Base-by-base conservation (phyloP, 1,284 basidiomycete genomes). In the Caloboletus firmus region DNA sequence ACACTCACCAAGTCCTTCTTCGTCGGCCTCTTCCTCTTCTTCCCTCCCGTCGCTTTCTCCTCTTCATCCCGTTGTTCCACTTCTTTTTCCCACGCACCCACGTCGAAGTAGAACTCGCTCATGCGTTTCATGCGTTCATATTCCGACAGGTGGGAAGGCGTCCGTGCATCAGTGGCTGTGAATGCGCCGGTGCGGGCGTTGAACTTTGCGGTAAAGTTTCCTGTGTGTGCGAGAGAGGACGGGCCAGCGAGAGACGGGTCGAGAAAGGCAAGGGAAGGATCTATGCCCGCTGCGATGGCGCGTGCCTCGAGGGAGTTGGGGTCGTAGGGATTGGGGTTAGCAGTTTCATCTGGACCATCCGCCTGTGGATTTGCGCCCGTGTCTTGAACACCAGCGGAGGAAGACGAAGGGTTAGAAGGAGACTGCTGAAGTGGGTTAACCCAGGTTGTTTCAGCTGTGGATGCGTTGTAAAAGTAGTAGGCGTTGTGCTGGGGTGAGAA, bases 71-170 rank as follows among this genome's bases (percentile, higher is more conserved):
- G 77, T 56, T 76, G 67, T 43, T 82, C 87, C 13, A 87, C 78
- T 45, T 93, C 82, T 55, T 79, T 64, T 72, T 94, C 89, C 91
- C 91, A 95, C 46, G 80, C 83, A 15, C 82, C 81, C 30, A 92
- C 86, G 65, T 95, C 93, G 63, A 95, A 95, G 72, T 92, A 95
- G 59, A 91, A 89, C 65, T 85, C 83, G 73, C 86, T 91, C 87
- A 94, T 94, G 49, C 93, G 79, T 68, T 90, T 89, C 64, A 85
- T 84, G 20, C 91, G 80, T 62, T 92, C 91, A 61, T 84, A 91
- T 70, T 95, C 93, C 35, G 85, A 88, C 45, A 95, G 69, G 68
- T 93, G 90, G 2, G 82, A 76, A 2, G 91, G 89, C 49, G 88
- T 83, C 20, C 89, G 80, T 10, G 77, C 82, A 51, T 88, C 84